Conservation (phyloP, 2,329 filamentous ascomycete genomes). For the Phialophora chinensis region DNA sequence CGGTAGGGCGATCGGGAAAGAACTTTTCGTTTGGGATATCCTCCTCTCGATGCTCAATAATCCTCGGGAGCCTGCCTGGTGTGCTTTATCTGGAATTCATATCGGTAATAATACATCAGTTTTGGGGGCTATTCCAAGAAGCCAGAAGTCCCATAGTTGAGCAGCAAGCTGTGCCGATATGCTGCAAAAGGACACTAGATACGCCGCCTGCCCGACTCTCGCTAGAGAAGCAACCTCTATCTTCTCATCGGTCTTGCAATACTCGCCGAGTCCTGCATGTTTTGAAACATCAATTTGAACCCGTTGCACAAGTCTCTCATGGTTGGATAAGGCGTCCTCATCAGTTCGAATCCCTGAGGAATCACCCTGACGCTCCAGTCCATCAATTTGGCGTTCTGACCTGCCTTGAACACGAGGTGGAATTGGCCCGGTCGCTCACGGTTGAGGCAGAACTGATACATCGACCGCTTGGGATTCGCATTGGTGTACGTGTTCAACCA, state of each 20-base stretch:
- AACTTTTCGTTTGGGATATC: not conserved
- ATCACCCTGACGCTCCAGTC: constrained; percentile 88
- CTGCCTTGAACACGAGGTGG: constrained; percentile 94
- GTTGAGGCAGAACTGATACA: constrained; percentile 96
- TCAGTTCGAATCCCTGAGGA: constrained; percentile 89
- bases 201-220: not conserved
- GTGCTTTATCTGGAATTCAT: not conserved
- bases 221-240: constrained; percentile 8
- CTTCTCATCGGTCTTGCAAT: constrained; percentile 23
- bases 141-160: not conserved
- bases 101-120: constrained; percentile 15
- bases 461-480: constrained; percentile 90
- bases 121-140: not conserved
- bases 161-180: not conserved
- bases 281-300: constrained; percentile 84
- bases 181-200: not conserved
- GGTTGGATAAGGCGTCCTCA: constrained; percentile 87
- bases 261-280: constrained; percentile 52
- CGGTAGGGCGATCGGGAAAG: not conserved
- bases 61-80: not conserved
- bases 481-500: constrained; percentile 96
- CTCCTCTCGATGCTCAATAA: not conserved
- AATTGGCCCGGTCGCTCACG: constrained; percentile 93
- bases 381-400: constrained; percentile 72
- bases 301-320: constrained; percentile 96